phyloP scores from a whole-genome alignment of 73 alveolate species.

The Paraurostyla sp. region DNA sequence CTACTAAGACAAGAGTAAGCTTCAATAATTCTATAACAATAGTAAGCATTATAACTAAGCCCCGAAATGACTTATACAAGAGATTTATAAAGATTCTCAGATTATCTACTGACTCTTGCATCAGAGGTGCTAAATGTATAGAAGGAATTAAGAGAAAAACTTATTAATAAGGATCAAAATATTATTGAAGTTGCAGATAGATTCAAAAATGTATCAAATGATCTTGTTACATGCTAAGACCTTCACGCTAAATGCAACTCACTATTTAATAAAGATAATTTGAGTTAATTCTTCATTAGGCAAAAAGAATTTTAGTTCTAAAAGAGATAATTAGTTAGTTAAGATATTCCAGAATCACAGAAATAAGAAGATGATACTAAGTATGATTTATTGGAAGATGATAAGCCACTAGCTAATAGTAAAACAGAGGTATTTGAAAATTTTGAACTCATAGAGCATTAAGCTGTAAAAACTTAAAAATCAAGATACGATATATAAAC shows the following conservation, averaged over 20 bases:
- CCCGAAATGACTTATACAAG: background rate
- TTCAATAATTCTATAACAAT: background rate
- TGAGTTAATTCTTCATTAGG: background rate
- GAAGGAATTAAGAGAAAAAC: background rate
- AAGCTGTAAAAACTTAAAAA: background rate
- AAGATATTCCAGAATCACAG: background rate
- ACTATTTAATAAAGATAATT: background rate
- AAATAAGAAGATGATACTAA: background rate
- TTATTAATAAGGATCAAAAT: background rate
- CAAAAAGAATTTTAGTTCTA: background rate
- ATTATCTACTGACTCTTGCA: background rate
- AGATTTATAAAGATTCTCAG: slow-evolving; percentile 11
- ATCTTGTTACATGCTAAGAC: background rate
- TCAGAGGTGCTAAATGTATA: background rate
- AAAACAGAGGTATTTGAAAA: slow-evolving; percentile 38
- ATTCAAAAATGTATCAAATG: background rate
- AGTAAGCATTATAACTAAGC: background rate
- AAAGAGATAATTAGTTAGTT: too few relatives aligned
- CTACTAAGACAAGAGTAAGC: background rate
- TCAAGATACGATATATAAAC: background rate
- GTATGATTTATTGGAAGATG: background rate
- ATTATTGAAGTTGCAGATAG: background rate
- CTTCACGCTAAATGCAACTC: background rate
- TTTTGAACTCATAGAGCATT: background rate
- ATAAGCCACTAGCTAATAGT: background rate